Percentiles rank a stretch among this genome's conserved stretches.
These are phyloP conservation scores for Tuber indicum DNA, from an alignment of 495 filamentous ascomycete genomes.

Conservation along the genomic window DNA sequence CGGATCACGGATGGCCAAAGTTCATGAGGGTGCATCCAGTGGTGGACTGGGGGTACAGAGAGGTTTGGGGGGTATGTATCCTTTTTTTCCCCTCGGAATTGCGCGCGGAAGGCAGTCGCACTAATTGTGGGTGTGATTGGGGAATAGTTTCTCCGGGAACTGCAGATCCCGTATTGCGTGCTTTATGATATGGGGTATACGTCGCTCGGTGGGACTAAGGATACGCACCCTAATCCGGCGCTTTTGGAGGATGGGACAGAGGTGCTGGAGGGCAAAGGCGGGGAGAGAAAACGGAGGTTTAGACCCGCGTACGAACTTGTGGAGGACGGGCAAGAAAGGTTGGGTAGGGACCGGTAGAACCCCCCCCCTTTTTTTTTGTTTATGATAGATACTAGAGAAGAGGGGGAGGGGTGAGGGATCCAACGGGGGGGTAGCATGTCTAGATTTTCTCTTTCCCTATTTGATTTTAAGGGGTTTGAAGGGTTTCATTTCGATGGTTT, in stretches of 20 bases:
- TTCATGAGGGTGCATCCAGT: conserved; percentile 94
- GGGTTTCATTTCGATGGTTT: background rate
- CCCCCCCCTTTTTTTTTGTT: background rate
- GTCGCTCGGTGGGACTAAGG: conserved; percentile 75
- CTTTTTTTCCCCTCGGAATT: conserved; percentile 2
- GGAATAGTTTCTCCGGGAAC: conserved; percentile 67
- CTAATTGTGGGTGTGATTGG: background rate
- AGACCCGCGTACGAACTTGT: conserved; percentile 80
- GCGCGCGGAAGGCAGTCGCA: conserved; percentile 7
- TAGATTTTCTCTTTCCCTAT: background rate
- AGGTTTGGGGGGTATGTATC: conserved; percentile 76
- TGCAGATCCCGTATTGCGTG: conserved; percentile 70
- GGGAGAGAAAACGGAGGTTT: conserved; percentile 48
- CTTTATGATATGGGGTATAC: conserved; percentile 86
- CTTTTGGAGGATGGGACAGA: conserved; percentile 42
- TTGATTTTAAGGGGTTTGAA: background rate
- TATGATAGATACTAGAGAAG: background rate
- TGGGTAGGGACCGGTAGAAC: conserved; percentile 62
- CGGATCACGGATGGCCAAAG: conserved; percentile 81
- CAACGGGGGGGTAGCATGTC: background rate
- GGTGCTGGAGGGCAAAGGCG: conserved; percentile 43
- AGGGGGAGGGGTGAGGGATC: background rate
- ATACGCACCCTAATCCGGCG: conserved; percentile 84
- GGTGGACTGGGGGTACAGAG: conserved; percentile 93
- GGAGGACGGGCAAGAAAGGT: conserved; percentile 75